Percentiles rank a stretch among this genome's conserved stretches.
phyloP scores from a whole-genome alignment of 768 basidiomycete genomes.

The Fibroporia radiculosa region DNA sequence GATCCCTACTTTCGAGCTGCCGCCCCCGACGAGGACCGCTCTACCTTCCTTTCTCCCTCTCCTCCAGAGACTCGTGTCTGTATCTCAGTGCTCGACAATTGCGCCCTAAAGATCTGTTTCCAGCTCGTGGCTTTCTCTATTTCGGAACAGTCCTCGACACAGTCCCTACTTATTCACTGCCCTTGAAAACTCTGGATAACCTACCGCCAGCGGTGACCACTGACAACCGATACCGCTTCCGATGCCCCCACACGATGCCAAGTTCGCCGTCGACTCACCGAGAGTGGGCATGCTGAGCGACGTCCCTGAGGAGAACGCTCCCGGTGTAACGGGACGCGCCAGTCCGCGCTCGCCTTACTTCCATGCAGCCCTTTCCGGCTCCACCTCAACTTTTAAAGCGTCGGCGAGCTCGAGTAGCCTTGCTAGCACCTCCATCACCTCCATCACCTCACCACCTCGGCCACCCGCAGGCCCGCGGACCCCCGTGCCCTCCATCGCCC shows the following conservation, averaged over 20 bases:
- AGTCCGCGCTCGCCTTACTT: conserved; percentile 30
- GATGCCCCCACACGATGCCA: background rate
- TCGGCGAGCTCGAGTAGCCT: conserved; percentile 23
- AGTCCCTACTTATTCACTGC: too few relatives aligned
- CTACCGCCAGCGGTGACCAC: too few relatives aligned
- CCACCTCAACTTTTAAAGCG: conserved; percentile 30
- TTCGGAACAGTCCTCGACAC: too few relatives aligned
- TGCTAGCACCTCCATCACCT: conserved; percentile 17
- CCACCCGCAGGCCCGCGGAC: conserved; percentile 12
- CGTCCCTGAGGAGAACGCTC: conserved; percentile 25
- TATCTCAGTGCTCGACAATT: too few relatives aligned
- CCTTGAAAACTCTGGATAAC: too few relatives aligned
- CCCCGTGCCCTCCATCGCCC: conserved; percentile 9
- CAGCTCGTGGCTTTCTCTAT: too few relatives aligned
- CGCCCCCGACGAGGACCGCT: too few relatives aligned
- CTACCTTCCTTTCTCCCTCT: too few relatives aligned
- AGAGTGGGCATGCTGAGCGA: conserved; percentile 18
- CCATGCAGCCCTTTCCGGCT: conserved; percentile 24
- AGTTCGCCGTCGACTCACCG: conserved; percentile 15
- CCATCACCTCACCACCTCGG: conserved; percentile 15
- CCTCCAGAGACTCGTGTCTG: too few relatives aligned
- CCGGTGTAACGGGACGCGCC: conserved; percentile 4
- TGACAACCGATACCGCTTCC: too few relatives aligned
- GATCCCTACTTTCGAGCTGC: too few relatives aligned
- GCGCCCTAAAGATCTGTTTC: too few relatives aligned